Conservation (phyloP, 2,329 filamentous ascomycete species). For the Trichoderma koningiopsis region DNA sequence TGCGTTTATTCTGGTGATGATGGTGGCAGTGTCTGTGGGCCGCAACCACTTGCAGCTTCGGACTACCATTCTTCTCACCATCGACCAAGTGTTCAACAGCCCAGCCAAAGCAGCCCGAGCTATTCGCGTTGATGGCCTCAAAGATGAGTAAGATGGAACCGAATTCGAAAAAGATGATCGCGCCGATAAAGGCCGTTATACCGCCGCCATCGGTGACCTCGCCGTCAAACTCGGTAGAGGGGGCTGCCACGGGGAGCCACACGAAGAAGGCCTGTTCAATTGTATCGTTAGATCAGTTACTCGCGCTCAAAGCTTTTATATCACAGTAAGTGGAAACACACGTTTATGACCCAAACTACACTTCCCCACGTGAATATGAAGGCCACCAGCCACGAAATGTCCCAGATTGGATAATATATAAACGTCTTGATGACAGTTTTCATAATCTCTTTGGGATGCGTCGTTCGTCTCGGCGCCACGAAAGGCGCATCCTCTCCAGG, state of each 20-base stretch:
- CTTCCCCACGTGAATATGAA: slow-evolving; percentile 44
- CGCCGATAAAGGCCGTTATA: slow-evolving; percentile 66
- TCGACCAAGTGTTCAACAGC: slow-evolving; percentile 57
- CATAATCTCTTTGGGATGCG: slow-evolving; percentile 32
- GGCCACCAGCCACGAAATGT: slow-evolving; percentile 47
- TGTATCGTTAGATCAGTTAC: slow-evolving; percentile 46
- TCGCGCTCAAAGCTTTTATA: neutral
- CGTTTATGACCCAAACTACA: slow-evolving; percentile 22
- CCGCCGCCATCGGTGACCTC: slow-evolving; percentile 60
- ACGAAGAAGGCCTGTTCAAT: slow-evolving; percentile 60
- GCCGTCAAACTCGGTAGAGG: slow-evolving; percentile 54
- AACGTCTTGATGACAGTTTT: slow-evolving; percentile 42
- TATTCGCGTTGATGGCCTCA: slow-evolving; percentile 70
- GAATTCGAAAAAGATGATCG: slow-evolving; percentile 63
- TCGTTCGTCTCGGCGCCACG: slow-evolving; percentile 30
- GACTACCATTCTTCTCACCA: slow-evolving; percentile 11
- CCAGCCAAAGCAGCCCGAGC: slow-evolving; percentile 69
- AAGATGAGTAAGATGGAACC: slow-evolving; percentile 65
- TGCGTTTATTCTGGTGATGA: slow-evolving; percentile 33
- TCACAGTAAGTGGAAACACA: slow-evolving; percentile 48
- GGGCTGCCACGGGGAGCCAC: slow-evolving; percentile 59
- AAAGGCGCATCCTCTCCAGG: slow-evolving; percentile 27
- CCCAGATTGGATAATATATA: slow-evolving; percentile 44
- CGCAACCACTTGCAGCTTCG: slow-evolving; percentile 19
- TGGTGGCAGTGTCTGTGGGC: slow-evolving; percentile 31